Evolutionary conservation across 129 eudicot genomes (phyloP).

Genomic region (Lactuca sativa): DNA sequence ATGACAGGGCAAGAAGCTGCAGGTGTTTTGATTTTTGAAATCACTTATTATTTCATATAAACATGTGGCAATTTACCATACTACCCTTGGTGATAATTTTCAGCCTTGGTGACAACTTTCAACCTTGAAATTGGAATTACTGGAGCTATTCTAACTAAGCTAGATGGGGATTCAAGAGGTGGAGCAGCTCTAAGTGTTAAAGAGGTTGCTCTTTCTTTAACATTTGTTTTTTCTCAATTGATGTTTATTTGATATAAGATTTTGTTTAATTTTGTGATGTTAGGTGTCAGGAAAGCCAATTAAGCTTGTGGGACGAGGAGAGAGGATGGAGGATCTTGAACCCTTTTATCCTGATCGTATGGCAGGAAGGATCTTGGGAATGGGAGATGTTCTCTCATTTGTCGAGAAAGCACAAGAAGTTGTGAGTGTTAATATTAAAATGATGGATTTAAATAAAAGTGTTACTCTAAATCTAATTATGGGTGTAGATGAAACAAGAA

Average conservation of each 20-base stretch:
- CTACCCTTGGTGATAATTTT: constrained; percentile 24
- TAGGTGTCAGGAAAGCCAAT: constrained; percentile 99
- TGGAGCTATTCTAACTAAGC: constrained; percentile 91
- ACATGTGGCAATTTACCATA: background rate
- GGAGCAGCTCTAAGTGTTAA: constrained; percentile 98
- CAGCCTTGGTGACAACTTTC: constrained; percentile 90
- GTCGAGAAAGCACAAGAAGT: constrained; percentile 98
- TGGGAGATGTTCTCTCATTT: constrained; percentile 98
- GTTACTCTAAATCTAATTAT: background rate
- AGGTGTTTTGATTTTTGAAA: constrained; percentile 37
- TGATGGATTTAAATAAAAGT: background rate
- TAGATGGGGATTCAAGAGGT: constrained; percentile 99
- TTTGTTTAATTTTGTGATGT: constrained; percentile 18
- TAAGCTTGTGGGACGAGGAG: constrained; percentile 97
- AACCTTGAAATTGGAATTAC: constrained; percentile 94
- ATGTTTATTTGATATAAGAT: background rate
- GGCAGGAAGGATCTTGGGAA: constrained; percentile 98
- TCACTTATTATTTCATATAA: background rate
- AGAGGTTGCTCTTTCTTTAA: constrained; percentile 55
- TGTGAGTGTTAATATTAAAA: constrained; percentile 51
- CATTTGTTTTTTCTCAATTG: too few species aligned
- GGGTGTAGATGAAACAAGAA: constrained; percentile 82
- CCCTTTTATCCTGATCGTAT: constrained; percentile 98
- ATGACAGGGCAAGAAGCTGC: constrained; percentile 99
- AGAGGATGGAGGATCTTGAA: constrained; percentile 98